Evolutionary conservation across 306 rosid genomes (phyloP).

Genomic region (Leucaena leucocephala): DNA sequence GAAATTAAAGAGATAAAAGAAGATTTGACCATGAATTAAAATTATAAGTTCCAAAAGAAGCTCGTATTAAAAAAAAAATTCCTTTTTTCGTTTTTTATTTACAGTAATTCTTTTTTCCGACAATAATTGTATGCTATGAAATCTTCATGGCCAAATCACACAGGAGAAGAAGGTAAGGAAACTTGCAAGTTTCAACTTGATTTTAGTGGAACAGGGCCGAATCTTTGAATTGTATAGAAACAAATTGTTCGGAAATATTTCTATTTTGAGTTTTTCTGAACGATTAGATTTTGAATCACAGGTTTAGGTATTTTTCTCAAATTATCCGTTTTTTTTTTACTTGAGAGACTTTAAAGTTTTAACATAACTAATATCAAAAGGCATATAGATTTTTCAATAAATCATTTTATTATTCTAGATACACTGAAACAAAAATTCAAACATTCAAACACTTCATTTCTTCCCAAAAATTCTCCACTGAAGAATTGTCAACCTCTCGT

Average conservation of each 20-base stretch:
- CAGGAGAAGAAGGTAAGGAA: background rate
- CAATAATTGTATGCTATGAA: background rate
- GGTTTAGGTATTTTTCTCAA: slow-evolving; percentile 5
- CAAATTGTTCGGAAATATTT: slow-evolving; percentile 9
- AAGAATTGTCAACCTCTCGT: background rate
- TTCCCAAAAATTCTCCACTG: background rate
- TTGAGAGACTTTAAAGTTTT: background rate
- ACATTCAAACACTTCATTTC: background rate
- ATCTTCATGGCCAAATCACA: background rate
- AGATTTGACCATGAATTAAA: background rate
- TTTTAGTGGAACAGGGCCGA: background rate
- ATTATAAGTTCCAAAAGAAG: background rate
- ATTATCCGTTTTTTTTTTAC: background rate
- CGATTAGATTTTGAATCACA: slow-evolving; percentile 9
- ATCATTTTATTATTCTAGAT: background rate
- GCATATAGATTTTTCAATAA: background rate
- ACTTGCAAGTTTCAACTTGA: background rate
- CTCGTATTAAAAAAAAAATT: background rate
- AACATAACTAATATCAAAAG: background rate
- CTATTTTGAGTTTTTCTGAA: slow-evolving; percentile 4
- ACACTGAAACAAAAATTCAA: background rate
- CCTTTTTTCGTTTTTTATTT: background rate
- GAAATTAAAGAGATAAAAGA: background rate
- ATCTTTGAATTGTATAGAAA: background rate
- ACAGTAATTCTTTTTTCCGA: background rate